Percentiles rank a stretch among this genome's conserved stretches.
Conservation (phyloP, 2,329 filamentous ascomycete species). For the Calonectria pteridis region DNA sequence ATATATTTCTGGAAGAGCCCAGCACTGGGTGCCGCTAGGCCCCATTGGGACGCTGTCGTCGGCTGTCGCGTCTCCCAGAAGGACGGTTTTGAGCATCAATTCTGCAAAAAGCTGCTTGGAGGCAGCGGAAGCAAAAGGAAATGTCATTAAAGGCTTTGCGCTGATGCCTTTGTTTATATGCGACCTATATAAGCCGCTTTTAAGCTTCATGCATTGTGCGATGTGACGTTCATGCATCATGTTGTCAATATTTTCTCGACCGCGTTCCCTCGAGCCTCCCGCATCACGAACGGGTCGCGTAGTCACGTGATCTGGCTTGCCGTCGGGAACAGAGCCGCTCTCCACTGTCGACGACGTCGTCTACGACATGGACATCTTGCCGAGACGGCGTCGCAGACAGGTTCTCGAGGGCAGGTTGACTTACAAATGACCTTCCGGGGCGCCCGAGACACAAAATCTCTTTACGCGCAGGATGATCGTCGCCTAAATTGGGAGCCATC, state of each 20-base stretch:
- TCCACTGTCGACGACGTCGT: constrained; percentile 7
- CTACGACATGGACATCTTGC: constrained; percentile 14
- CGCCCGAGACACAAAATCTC: constrained; percentile 27
- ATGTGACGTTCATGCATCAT: constrained; percentile 21
- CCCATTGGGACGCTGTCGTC: constrained; percentile 23
- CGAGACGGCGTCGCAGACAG: constrained; percentile 32
- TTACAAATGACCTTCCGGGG: constrained; percentile 6
- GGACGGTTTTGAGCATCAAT: constrained; percentile 25
- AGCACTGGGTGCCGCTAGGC: not conserved
- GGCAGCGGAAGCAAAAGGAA: not conserved
- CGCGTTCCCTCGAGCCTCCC: constrained; percentile 24
- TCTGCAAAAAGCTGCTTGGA: constrained; percentile 14
- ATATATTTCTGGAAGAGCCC: constrained; percentile 22
- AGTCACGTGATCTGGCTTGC: constrained; percentile 36
- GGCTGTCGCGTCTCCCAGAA: constrained; percentile 41
- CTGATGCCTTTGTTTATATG: not conserved
- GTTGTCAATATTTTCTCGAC: not conserved
- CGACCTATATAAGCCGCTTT: not conserved
- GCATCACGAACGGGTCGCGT: constrained; percentile 28
- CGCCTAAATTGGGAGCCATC: not conserved
- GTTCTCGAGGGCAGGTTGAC: not conserved
- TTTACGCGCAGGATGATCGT: constrained; percentile 17
- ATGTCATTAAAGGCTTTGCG: not conserved
- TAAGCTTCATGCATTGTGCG: not conserved
- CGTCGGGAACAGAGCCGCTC: constrained; percentile 24